Evolutionary conservation across 768 basidiomycete species (phyloP).

Genomic region (Agaricus sinodeliciosus): DNA sequence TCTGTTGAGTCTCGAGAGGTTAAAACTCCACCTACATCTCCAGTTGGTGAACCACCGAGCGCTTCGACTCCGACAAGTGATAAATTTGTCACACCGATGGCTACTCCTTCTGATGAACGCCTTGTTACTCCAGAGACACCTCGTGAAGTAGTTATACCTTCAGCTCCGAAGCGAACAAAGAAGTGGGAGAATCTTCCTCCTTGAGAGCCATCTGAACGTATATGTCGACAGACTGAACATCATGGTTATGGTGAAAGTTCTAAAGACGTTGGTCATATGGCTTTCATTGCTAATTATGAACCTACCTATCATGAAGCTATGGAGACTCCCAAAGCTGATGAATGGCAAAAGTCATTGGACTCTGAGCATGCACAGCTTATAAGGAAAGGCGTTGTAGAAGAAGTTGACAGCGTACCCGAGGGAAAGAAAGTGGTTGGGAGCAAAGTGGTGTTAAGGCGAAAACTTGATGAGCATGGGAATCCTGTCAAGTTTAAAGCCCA

Average conservation of each 20-base stretch:
- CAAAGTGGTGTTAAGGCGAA: conserved; percentile 16
- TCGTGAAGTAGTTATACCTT: conserved; percentile 18
- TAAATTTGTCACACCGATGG: too few species aligned
- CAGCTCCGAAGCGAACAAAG: background rate
- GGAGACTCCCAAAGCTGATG: background rate
- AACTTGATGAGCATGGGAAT: conserved; percentile 16
- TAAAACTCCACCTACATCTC: too few species aligned
- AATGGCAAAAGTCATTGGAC: conserved; percentile 13
- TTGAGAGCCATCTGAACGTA: background rate
- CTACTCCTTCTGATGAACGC: conserved; percentile 30
- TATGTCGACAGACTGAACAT: background rate
- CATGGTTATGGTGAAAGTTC: too few species aligned
- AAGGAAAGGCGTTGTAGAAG: conserved; percentile 8
- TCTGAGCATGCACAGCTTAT: conserved; percentile 8
- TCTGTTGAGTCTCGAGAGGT: too few species aligned
- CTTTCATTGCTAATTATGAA: conserved; percentile 7
- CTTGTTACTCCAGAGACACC: conserved; percentile 25
- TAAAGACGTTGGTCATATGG: too few species aligned
- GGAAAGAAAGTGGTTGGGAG: conserved; percentile 15
- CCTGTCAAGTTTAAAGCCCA: conserved; percentile 17
- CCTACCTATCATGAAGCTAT: background rate
- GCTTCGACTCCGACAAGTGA: conserved; percentile 22
- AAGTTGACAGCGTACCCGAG: conserved; percentile 1
- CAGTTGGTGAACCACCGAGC: too few species aligned
- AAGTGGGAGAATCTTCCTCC: conserved; percentile 9